phyloP scores from a whole-genome alignment of 2,329 filamentous ascomycete genomes.

The Dothistroma pini region DNA sequence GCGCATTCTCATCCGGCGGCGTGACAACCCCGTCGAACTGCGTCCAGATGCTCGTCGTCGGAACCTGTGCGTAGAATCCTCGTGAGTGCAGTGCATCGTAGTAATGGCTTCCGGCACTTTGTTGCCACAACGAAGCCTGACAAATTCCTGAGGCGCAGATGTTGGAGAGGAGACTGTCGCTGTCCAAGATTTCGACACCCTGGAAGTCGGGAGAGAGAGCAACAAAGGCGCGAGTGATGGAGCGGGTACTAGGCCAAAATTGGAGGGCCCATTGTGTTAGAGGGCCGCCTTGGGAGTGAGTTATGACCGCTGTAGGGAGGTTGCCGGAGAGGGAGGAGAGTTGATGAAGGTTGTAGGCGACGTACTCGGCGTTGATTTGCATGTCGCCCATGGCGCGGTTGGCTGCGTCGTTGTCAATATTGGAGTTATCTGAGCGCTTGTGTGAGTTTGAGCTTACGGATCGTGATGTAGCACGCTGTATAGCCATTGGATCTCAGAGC shows the following conservation, averaged over 20 bases:
- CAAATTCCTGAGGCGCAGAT: conserved; percentile 29
- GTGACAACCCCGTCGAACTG: conserved; percentile 29
- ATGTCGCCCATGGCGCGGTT: conserved; percentile 32
- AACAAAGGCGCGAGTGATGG: conserved; percentile 27
- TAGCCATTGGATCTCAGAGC: conserved; percentile 29
- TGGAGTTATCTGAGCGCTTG: background rate
- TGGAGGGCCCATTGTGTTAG: conserved; percentile 33
- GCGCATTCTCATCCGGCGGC: conserved; percentile 27
- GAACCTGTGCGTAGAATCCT: conserved; percentile 27
- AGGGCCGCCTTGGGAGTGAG: conserved; percentile 32
- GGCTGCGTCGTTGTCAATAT: conserved; percentile 15
- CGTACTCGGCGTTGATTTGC: conserved; percentile 32
- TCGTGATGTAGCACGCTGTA: conserved; percentile 32
- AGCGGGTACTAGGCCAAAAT: conserved; percentile 31
- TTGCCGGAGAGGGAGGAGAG: conserved; percentile 28
- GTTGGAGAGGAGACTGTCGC: conserved; percentile 17
- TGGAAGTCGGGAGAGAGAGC: conserved; percentile 30
- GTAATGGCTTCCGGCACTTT: conserved; percentile 29
- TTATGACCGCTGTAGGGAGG: conserved; percentile 27
- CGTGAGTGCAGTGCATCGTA: conserved; percentile 27
- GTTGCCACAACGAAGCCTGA: conserved; percentile 32
- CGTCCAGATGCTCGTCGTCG: conserved; percentile 32
- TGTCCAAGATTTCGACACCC: conserved; percentile 27
- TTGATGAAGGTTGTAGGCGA: conserved; percentile 32
- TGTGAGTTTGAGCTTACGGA: conserved; percentile 17